These are phyloP conservation scores for Macrophomina pseudophaseolina DNA, from an alignment of 2,329 filamentous ascomycete species.

Conservation along the genomic window DNA sequence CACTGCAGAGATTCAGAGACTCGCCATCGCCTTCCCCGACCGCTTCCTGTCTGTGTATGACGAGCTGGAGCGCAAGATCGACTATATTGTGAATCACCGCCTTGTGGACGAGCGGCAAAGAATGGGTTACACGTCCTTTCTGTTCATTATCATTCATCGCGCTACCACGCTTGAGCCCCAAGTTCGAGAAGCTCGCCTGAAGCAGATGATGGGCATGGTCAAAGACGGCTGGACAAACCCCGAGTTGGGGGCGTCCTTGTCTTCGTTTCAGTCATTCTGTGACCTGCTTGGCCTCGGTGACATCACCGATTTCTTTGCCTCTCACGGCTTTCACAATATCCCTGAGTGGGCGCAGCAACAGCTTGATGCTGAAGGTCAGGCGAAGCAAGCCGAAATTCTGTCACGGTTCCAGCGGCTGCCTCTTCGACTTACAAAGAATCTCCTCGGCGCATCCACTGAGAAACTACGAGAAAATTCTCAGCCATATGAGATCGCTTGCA, in stretches of 20 bases:
- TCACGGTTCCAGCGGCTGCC: slow-evolving; percentile 78
- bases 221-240: slow-evolving; percentile 78
- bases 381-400: slow-evolving; percentile 78
- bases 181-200: slow-evolving; percentile 73
- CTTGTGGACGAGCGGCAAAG: slow-evolving; percentile 80
- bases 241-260: slow-evolving; percentile 70
- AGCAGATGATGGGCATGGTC: slow-evolving; percentile 81
- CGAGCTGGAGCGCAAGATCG: slow-evolving; percentile 80
- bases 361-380: slow-evolving; percentile 78
- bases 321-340: slow-evolving; percentile 73
- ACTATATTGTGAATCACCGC: slow-evolving; percentile 75
- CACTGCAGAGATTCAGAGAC: slow-evolving; percentile 83
- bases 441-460: slow-evolving; percentile 91
- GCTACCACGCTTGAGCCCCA: slow-evolving; percentile 73
- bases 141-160: slow-evolving; percentile 94
- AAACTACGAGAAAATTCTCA: slow-evolving; percentile 76
- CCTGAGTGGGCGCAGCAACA: slow-evolving; percentile 81
- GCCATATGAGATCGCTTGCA: slow-evolving; percentile 75
- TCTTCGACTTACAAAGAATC: slow-evolving; percentile 84
- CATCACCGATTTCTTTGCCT: slow-evolving; percentile 78
- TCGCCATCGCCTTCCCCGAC: slow-evolving; percentile 90
- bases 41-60: slow-evolving; percentile 83
- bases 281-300: slow-evolving; percentile 77
- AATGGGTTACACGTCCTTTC: slow-evolving; percentile 84
- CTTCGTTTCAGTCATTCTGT: slow-evolving; percentile 79